phyloP scores from a whole-genome alignment of 495 filamentous ascomycete species.

The Penicillium mononematosum region DNA sequence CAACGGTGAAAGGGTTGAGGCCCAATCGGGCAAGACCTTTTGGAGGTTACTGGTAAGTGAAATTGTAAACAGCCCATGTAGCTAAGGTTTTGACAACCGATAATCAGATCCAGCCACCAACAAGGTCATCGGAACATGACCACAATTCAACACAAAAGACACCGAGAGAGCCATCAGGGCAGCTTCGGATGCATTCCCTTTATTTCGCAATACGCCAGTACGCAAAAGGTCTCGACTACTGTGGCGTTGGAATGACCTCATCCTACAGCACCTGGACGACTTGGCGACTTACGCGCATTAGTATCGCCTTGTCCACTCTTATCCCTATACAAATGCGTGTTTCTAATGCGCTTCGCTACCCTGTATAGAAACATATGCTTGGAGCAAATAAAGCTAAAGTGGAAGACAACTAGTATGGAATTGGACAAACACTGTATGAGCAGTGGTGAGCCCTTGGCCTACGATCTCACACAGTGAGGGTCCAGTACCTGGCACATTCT shows the following conservation, averaged over 20 bases:
- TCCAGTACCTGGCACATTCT: no score
- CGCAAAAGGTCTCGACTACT: background rate
- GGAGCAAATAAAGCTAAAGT: no score
- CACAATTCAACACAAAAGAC: conserved; percentile 4
- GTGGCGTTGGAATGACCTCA: background rate
- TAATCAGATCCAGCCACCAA: background rate
- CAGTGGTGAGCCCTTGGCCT: no score
- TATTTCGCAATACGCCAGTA: background rate
- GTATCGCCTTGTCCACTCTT: no score
- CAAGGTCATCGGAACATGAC: conserved; percentile 6
- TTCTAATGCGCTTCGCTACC: no score
- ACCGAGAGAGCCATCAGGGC: conserved; percentile 5
- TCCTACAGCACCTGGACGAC: background rate
- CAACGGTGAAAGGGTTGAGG: conserved; percentile 8
- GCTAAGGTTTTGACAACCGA: no score
- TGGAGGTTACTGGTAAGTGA: background rate
- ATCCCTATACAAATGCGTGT: no score
- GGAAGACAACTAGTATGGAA: no score
- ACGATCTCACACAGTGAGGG: no score
- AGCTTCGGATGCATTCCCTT: background rate
- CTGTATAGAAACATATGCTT: no score
- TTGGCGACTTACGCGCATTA: no score
- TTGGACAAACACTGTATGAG: no score
- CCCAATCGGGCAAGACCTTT: conserved; percentile 7
- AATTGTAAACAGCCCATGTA: background rate